Evolutionary conservation across 225 moss, liverwort and hornwort species (phyloP), one percentile per base, ranked within the genome.

Genomic region (Lunularia cruciata): DNA sequence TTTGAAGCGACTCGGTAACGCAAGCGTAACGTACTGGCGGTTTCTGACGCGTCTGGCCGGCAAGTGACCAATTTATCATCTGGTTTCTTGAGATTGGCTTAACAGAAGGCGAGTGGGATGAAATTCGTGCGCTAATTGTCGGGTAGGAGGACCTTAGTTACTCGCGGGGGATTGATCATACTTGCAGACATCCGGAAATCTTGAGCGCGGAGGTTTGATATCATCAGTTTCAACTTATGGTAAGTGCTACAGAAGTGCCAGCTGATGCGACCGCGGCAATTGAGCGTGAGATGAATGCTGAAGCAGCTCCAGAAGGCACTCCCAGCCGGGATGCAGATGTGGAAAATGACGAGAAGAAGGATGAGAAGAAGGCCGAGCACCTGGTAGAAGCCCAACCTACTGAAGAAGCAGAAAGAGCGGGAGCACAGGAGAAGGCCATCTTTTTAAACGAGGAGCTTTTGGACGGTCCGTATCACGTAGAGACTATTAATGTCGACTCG

Each of bases 371-470:
- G 40, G 40, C 6, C 40, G 40, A 40, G 27, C 23, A 57, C 11
- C 32, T 16, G 23, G 68, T 23, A 42, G 54, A 69, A 25, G 60
- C 18, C 42, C 62, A 72, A 51, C 10, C 63, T 37, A 49, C 42
- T 25, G 28, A 35, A 9, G 37, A 9, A 9, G 39, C 40, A n/a
- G 38, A 28, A 28, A 38, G 16, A 27, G 40, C 30, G 25, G 31
- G 8, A 3, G 13, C 31, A 5, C 47, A 71, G 46, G 58, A 49
- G 72, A 72, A 61, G 62, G 49, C 72, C 22, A 72, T 72, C 36
- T 33, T 72, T 38, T 15, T 72, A 22, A 72, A 72, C 33, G 72
- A 72, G 51, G 72, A 72, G 72, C 72, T 72, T 16, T 53, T 72
- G 61, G 72, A 72, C 15, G 72, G 72, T 14, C 72, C 72, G 3